Evolutionary conservation across 306 rosid genomes (phyloP).

Genomic region (Gillenia trifoliata): DNA sequence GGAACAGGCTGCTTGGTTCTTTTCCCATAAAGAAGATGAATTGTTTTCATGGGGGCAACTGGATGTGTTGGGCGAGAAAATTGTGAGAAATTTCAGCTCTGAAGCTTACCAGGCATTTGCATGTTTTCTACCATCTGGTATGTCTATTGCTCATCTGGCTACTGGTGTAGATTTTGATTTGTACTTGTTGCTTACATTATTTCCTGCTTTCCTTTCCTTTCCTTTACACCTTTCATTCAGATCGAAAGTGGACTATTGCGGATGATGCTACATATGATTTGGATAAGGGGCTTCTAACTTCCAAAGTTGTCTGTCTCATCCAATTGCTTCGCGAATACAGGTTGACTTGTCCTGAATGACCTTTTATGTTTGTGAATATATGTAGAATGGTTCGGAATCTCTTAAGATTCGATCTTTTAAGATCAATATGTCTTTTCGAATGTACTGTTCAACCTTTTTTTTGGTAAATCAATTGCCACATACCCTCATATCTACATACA

Average conservation of each 20-base stretch:
- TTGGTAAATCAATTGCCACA: neutral
- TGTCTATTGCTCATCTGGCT: constrained; percentile 2
- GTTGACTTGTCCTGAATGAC: constrained; percentile 26
- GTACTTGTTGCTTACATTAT: constrained; percentile 2
- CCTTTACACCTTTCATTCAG: constrained; percentile 26
- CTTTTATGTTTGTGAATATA: constrained; percentile 1
- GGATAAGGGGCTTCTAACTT: constrained; percentile 46
- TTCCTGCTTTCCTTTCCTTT: neutral
- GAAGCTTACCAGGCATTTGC: constrained; percentile 34
- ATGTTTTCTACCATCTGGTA: constrained; percentile 45
- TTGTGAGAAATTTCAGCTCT: constrained; percentile 42
- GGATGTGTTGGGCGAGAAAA: constrained; percentile 38
- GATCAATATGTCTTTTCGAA: neutral
- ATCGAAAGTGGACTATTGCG: constrained; percentile 44
- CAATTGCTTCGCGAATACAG: constrained; percentile 75
- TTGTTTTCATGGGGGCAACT: constrained; percentile 37
- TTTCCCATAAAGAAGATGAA: constrained; percentile 35
- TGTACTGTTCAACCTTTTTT: neutral
- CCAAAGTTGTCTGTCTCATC: constrained; percentile 67
- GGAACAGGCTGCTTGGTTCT: constrained; percentile 65
- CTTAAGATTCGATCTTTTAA: neutral
- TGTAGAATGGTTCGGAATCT: constrained; percentile 6
- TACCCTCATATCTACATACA: neutral
- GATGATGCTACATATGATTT: constrained; percentile 28
- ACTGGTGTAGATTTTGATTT: neutral